Base-by-base conservation (phyloP, 1,284 basidiomycete genomes). In the Rhodotorula mucilaginosa region DNA sequence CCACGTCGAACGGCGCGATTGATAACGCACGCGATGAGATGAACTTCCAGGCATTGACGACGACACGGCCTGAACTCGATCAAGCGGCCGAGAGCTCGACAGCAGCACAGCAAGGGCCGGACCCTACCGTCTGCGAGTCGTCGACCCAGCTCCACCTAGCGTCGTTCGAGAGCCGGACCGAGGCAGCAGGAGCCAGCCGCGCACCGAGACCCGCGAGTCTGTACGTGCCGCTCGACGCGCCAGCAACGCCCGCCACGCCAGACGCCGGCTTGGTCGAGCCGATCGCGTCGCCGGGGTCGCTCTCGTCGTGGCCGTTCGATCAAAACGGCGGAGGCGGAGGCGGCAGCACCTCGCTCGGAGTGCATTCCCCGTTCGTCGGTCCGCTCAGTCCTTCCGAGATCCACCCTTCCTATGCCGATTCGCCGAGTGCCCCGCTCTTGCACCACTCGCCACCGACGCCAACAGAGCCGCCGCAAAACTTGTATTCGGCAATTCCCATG, bases 361-460 rank as follows among this genome's bases (percentile, higher is more conserved):
- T 65, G 4, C 64, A 34, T 13, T 39, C 51, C 26, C 65, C 73
- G 6, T 39, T 44, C 6, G 44, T 48, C 12, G 29, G 54, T 21
- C 75, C 75, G 18, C 54, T 62, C 46, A 63, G 65, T 21, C 73
- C 73, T 16, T 72, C 70, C 6, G 60, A 70, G 39, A 74, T 74
- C 52, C 68, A 74, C 62, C 75, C 75, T 29, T 72, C 70, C 13
- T 76, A 74, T 65, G 66, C 73, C 54, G 69, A 71, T 18, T 23
- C 48, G 16, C 67, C 67, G 26, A n/a, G 39, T 21, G 61, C 61
- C 1, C 23, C 61, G 2, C 34, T 49, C n/a, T 48, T 68, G 21
- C 64, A 63, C 15, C 46, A 61, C 16, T 49, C 31, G 12, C 66
- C 70, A 23, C 61, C 60, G 6, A 29, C 54, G 15, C 47, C 68